Conservation (phyloP, 768 basidiomycete species). For the Cyathus striatus region DNA sequence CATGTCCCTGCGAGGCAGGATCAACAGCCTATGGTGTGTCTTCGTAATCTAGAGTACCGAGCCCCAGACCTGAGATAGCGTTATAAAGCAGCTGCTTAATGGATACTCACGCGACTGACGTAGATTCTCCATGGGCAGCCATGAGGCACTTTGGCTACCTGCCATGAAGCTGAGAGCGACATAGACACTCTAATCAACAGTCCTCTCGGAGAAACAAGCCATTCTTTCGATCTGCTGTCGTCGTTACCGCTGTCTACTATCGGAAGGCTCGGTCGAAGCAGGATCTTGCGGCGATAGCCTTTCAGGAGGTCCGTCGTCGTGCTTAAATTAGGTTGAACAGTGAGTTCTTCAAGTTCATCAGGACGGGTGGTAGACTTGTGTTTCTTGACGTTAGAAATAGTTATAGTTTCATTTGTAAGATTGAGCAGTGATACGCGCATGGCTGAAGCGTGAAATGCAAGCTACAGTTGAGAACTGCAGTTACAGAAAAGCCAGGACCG, state of each 20-base stretch:
- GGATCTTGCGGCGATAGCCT: too few species aligned
- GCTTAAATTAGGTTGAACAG: too few species aligned
- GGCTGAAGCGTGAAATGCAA: too few species aligned
- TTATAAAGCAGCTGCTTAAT: slow-evolving; percentile 1
- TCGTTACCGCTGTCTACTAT: slow-evolving; percentile 1
- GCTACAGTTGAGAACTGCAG: too few species aligned
- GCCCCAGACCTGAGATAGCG: too few species aligned
- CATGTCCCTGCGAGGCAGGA: slow-evolving; percentile 57
- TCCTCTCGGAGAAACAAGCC: slow-evolving; percentile 17
- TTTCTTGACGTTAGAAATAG: too few species aligned
- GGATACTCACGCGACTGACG: slow-evolving; percentile 38
- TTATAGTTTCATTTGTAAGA: too few species aligned
- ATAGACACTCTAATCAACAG: slow-evolving; percentile 22
- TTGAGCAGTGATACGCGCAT: too few species aligned
- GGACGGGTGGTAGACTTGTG: too few species aligned
- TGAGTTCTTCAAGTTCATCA: too few species aligned
- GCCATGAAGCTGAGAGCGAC: slow-evolving; percentile 37
- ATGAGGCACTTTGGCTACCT: slow-evolving; percentile 30
- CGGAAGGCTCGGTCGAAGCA: neutral
- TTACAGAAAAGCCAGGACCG: too few species aligned
- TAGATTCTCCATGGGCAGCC: slow-evolving; percentile 58
- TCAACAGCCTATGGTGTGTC: slow-evolving; percentile 40
- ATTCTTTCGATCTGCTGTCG: slow-evolving; percentile 15
- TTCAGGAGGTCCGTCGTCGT: too few species aligned
- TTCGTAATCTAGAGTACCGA: slow-evolving; percentile 37